Evolutionary conservation across 164 flowering plant species (phyloP).

Genomic region (Chloranthus sessilifolius): DNA sequence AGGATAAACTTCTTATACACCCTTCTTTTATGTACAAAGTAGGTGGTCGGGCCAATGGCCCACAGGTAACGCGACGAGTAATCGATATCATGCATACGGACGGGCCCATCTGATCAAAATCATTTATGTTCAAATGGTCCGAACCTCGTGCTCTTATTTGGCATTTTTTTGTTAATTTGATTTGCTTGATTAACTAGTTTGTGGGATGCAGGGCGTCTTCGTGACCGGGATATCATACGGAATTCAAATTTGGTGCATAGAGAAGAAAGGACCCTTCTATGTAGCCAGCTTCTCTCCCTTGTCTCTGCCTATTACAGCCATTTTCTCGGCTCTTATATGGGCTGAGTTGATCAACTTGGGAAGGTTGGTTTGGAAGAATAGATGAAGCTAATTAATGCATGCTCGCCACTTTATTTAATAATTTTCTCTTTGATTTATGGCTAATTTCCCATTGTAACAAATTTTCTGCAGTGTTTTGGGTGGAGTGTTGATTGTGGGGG

Average conservation of each 20-base stretch:
- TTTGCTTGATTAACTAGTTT: not conserved
- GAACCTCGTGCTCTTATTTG: no score
- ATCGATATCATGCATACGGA: no score
- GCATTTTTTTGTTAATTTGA: not conserved
- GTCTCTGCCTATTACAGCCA: slow-evolving; percentile 20
- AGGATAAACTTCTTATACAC: no score
- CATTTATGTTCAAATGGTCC: no score
- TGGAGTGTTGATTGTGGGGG: slow-evolving; percentile 18
- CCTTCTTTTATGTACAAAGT: no score
- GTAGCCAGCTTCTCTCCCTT: slow-evolving; percentile 29
- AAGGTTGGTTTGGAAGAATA: slow-evolving; percentile 25
- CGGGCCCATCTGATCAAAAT: no score
- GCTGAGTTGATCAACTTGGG: slow-evolving; percentile 21
- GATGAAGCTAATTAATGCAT: no score
- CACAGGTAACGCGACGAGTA: no score
- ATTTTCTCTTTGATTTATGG: not conserved
- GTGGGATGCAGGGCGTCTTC: slow-evolving; percentile 23
- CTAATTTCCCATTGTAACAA: not conserved
- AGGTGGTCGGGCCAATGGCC: no score
- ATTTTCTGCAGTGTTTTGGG: slow-evolving; percentile 21
- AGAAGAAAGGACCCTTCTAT: slow-evolving; percentile 35
- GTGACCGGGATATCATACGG: slow-evolving; percentile 27
- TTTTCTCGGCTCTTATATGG: slow-evolving; percentile 21
- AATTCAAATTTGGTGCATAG: slow-evolving; percentile 30
- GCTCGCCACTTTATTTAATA: no score